A percentile compares a stretch with the other conserved stretches of the same genome.
Conservation (phyloP, 345 rosid genomes). For the Raphanus raphanistrum region DNA sequence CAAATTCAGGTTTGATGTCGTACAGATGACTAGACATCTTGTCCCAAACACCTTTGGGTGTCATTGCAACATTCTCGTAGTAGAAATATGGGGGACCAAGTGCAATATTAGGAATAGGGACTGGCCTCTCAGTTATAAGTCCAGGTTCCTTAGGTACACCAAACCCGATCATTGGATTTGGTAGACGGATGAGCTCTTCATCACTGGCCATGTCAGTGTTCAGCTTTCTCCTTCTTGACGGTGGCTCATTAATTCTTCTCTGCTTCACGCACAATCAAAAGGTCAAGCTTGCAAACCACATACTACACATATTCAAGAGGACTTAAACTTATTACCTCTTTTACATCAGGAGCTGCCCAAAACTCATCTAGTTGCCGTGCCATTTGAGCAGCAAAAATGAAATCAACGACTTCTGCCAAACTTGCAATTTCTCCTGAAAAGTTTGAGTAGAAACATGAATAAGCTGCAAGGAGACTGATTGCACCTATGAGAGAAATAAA, state of each 20-base stretch:
- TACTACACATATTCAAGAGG: neutral
- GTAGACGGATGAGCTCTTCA: conserved; percentile 7
- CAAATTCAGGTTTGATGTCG: conserved; percentile 36
- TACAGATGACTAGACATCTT: conserved; percentile 29
- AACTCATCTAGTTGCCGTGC: conserved; percentile 18
- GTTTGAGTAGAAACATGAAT: neutral
- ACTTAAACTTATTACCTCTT: conserved; percentile 2
- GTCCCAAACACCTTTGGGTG: conserved; percentile 40
- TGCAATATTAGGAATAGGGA: conserved; percentile 18
- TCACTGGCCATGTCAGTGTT: neutral
- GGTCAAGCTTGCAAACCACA: neutral
- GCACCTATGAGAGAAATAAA: neutral
- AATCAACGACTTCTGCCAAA: conserved; percentile 30
- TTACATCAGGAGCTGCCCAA: neutral
- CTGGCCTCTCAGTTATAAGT: neutral
- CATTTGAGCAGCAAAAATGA: conserved; percentile 37
- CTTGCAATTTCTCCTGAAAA: conserved; percentile 21
- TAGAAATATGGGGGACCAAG: conserved; percentile 33
- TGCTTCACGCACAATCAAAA: conserved; percentile 15
- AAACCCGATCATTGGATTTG: conserved; percentile 41
- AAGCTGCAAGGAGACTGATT: neutral
- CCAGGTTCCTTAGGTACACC: conserved; percentile 29
- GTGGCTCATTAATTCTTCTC: neutral
- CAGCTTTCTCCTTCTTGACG: neutral
- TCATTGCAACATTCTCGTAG: conserved; percentile 35